Base-by-base conservation (phyloP, 2,329 filamentous ascomycete genomes). In the Trichoderma sp. region DNA sequence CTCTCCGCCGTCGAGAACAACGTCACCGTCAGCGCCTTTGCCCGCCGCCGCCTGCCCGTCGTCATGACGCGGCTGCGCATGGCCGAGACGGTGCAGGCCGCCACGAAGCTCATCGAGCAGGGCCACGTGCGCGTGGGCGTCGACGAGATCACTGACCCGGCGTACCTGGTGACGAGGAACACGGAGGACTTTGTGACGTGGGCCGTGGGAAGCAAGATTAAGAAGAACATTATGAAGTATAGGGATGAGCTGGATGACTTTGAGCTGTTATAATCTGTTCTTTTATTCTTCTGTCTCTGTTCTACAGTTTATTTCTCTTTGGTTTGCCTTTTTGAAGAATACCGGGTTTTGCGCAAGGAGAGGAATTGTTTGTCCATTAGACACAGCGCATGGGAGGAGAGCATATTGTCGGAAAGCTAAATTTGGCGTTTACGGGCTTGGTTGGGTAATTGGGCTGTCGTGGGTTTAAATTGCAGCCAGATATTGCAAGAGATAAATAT, bases 111-210 rank as follows among this genome's bases (percentile, higher is more conserved):
- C 80, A 92, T 98, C 70, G 95, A 98, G 83, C 93, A 97, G 77
- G 95, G 95, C 7, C 94, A 97, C 78, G 94, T 98, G 4, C 86
- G 95, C 59, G 93, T 97, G 1, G 95, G 95, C 14, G 94, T 93
- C 0, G 93, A 97, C 77, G 92, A 94, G 1, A 87, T 97, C 31
- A 96, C 92, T 2, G 95, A 98, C 78, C 90, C 94, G 33, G 94
- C 94, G 0, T 97, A 94, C 76, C 81, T 97, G 65, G 93, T 98
- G 8, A 96, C 93, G 47, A 86, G 94, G 73, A 92, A 89, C 71
- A 93, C 97, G 87, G 95, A 98, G 82, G 95, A 98, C 81, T 97
- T 96, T 79, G 92, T 98, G 21, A 97, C 95, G 0, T 98, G 95
- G 95, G 91, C 95, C 11, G 92, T 96, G 76, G 93, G 93, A 70